These are phyloP conservation scores for Hyparrhenia diplandra DNA, from an alignment of 176 grass and related monocot species.

Conservation along the genomic window DNA sequence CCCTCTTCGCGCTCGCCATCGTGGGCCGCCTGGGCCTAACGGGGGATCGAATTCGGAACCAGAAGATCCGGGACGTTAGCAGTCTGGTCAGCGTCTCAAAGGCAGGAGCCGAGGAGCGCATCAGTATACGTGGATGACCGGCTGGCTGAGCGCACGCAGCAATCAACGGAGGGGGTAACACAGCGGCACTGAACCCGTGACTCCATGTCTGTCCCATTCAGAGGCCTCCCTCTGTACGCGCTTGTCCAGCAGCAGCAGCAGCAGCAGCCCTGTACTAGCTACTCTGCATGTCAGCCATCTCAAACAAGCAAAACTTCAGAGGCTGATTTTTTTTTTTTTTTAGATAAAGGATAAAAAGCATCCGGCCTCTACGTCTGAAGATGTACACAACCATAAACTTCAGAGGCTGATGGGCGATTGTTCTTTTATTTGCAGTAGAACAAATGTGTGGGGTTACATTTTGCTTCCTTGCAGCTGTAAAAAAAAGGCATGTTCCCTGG, in stretches of 20 bases:
- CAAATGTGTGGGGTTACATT: background rate
- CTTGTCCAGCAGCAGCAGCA: background rate
- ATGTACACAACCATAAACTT: no score
- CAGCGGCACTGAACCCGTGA: background rate
- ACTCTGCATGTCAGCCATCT: background rate
- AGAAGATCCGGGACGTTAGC: no score
- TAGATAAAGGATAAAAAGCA: no score
- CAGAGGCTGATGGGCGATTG: no score
- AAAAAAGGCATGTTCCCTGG: background rate
- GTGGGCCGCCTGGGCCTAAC: no score
- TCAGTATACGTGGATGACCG: background rate
- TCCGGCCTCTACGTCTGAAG: no score
- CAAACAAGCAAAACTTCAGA: background rate
- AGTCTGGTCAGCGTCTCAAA: background rate
- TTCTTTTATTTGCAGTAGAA: background rate
- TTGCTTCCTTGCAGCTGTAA: constrained; percentile 3
- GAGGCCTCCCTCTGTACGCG: background rate
- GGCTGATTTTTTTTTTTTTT: no score
- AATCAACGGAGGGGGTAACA: no score
- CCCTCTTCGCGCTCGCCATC: no score
- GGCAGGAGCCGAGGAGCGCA: background rate
- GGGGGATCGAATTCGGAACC: no score
- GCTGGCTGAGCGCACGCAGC: background rate
- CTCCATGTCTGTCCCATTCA: background rate
- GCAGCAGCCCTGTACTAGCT: no score